Conservation (phyloP, 371 early-diverging fungal genomes). For the Gilbertella persicaria region DNA sequence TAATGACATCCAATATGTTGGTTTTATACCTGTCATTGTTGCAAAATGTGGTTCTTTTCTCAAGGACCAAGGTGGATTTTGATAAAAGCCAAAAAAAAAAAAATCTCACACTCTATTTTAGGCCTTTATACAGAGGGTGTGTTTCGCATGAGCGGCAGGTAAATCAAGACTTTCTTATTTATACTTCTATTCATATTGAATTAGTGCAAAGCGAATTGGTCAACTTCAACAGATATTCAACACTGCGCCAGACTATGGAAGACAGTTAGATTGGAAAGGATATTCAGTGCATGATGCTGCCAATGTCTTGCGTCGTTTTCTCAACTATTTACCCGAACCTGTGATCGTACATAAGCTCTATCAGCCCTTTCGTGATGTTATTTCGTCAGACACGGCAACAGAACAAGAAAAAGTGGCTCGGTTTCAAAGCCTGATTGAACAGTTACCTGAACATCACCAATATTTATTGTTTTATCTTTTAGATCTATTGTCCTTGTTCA, state of each 20-base stretch:
- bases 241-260: conserved; percentile 58
- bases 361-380: conserved; percentile 61
- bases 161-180: background rate
- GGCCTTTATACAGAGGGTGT: conserved; percentile 41
- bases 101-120: conserved; percentile 5
- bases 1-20: conserved; percentile 28
- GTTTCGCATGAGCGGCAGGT: conserved; percentile 45
- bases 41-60: conserved; percentile 54
- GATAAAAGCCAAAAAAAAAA: background rate
- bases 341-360: conserved; percentile 60
- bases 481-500: conserved; percentile 59
- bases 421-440: conserved; percentile 55
- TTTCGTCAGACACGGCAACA: conserved; percentile 29
- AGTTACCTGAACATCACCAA: conserved; percentile 59
- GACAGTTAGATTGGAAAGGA: conserved; percentile 58
- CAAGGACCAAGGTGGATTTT: conserved; percentile 46
- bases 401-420: conserved; percentile 38
- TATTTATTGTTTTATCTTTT: conserved; percentile 64
- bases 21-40: conserved; percentile 53
- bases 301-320: conserved; percentile 57
- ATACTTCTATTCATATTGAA: background rate
- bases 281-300: conserved; percentile 69
- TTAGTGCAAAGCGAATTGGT: conserved; percentile 60
- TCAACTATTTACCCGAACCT: conserved; percentile 66
- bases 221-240: conserved; percentile 63